Conservation (phyloP, 73 alveolate species). For the Diophrys sp. region DNA sequence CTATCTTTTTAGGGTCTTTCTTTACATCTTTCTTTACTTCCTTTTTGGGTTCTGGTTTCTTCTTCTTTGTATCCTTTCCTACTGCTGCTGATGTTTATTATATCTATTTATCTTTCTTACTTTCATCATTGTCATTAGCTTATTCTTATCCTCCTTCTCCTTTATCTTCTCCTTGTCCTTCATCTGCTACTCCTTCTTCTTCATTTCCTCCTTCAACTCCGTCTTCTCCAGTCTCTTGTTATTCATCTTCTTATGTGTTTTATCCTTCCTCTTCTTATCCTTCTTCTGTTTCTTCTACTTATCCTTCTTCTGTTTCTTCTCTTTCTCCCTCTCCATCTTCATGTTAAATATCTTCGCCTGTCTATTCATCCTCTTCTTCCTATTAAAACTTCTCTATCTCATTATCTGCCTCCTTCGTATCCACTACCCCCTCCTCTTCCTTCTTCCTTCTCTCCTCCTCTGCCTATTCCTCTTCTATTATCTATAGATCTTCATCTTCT, state of each 20-base stretch:
- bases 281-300: not conserved
- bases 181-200: not conserved
- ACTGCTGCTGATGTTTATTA: not conserved
- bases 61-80: not conserved
- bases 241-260: not conserved
- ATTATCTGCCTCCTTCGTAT: not conserved
- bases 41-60: not conserved
- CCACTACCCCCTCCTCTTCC: not conserved
- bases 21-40: not conserved
- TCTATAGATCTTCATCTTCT: constrained; percentile 14
- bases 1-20: too few species aligned
- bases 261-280: constrained; percentile 3
- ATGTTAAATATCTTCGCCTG: constrained; percentile 1
- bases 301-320: not conserved
- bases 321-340: not conserved
- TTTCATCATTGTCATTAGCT: not conserved
- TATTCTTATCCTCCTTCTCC: not conserved
- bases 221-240: not conserved
- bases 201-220: constrained; percentile 15
- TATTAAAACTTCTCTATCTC: not conserved
- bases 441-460: not conserved
- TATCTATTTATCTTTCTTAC: constrained; percentile 1
- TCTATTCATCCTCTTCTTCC: not conserved
- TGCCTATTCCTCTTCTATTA: constrained; percentile 25
- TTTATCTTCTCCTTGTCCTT: not conserved